A percentile compares a stretch with the other conserved stretches of the same genome.
These are phyloP conservation scores for Grammothele lineata DNA, from an alignment of 768 basidiomycete genomes.

Conservation along the genomic window DNA sequence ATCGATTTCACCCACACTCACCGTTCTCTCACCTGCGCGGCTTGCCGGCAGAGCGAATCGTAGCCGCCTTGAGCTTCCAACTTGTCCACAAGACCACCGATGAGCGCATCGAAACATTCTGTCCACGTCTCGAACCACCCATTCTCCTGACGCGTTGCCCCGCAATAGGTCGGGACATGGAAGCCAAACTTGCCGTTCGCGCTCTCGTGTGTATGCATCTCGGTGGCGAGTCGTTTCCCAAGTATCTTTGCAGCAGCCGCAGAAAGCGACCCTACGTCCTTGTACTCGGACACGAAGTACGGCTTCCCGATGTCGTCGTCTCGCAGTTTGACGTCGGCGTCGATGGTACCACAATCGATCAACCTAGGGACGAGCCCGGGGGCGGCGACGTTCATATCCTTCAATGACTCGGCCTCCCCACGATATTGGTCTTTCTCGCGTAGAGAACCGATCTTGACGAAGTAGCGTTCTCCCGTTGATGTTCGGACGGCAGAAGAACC, in stretches of 20 bases:
- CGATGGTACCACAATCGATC: slow-evolving; percentile 42
- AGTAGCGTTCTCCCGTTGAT: slow-evolving; percentile 56
- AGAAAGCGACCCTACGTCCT: slow-evolving; percentile 47
- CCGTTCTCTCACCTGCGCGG: slow-evolving; percentile 45
- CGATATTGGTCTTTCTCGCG: slow-evolving; percentile 58
- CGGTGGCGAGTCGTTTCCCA: slow-evolving; percentile 59
- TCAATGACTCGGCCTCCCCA: slow-evolving; percentile 69
- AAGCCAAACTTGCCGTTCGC: slow-evolving; percentile 59
- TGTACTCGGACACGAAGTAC: slow-evolving; percentile 75
- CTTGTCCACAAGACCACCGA: slow-evolving; percentile 51
- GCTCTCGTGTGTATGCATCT: slow-evolving; percentile 58
- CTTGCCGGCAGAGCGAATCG: slow-evolving; percentile 45
- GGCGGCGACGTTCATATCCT: slow-evolving; percentile 57
- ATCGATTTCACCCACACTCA: slow-evolving; percentile 24
- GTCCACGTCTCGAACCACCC: slow-evolving; percentile 76
- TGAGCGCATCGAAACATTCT: slow-evolving; percentile 58
- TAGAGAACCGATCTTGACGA: slow-evolving; percentile 52
- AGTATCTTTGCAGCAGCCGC: slow-evolving; percentile 43
- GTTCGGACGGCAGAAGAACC: slow-evolving; percentile 45
- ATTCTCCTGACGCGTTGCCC: slow-evolving; percentile 63
- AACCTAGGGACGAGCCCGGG: slow-evolving; percentile 62
- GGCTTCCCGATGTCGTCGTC: slow-evolving; percentile 38
- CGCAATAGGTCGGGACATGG: slow-evolving; percentile 71
- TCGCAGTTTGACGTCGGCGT: slow-evolving; percentile 21
- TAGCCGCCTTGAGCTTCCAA: slow-evolving; percentile 39